These are phyloP conservation scores for Nicotiana attenuata DNA, from an alignment of 257 asterid genomes.

Conservation along the genomic window DNA sequence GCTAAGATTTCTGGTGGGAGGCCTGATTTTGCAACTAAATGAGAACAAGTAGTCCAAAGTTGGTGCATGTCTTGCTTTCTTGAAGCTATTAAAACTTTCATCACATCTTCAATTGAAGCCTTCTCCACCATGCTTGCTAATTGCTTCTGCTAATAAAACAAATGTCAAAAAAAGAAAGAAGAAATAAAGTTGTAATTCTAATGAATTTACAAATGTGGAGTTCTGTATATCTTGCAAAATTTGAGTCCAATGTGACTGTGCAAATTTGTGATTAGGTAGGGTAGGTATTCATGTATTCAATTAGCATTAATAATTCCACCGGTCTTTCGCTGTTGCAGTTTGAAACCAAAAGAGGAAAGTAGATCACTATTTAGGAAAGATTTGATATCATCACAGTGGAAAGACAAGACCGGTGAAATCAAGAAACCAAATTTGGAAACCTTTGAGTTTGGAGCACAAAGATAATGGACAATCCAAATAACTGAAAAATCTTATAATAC, in stretches of 20 bases:
- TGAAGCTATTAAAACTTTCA: conserved; percentile 80
- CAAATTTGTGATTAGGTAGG: conserved; percentile 7
- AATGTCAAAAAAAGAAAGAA: neutral
- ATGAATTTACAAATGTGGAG: too few relatives aligned
- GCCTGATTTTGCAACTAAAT: conserved; percentile 78
- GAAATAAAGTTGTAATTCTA: too few relatives aligned
- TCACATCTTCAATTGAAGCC: conserved; percentile 89
- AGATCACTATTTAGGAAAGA: conserved; percentile 31
- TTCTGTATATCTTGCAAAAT: neutral
- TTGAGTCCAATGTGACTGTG: neutral
- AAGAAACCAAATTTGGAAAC: conserved; percentile 38
- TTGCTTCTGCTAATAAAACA: conserved; percentile 54
- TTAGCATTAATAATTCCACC: conserved; percentile 25
- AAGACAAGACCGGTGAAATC: conserved; percentile 56
- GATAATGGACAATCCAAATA: conserved; percentile 32
- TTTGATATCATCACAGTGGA: conserved; percentile 41
- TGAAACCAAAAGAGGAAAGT: conserved; percentile 51
- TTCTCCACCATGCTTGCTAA: conserved; percentile 77
- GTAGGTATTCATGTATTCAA: neutral
- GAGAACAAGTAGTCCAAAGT: conserved; percentile 84
- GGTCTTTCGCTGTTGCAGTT: conserved; percentile 12
- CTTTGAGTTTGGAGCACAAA: conserved; percentile 19
- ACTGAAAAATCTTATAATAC: neutral
- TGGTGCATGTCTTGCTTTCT: conserved; percentile 90
- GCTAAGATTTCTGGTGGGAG: conserved; percentile 79